phyloP scores from a whole-genome alignment of 2,329 filamentous ascomycete genomes.

The Aspergillus costaricaensis region DNA sequence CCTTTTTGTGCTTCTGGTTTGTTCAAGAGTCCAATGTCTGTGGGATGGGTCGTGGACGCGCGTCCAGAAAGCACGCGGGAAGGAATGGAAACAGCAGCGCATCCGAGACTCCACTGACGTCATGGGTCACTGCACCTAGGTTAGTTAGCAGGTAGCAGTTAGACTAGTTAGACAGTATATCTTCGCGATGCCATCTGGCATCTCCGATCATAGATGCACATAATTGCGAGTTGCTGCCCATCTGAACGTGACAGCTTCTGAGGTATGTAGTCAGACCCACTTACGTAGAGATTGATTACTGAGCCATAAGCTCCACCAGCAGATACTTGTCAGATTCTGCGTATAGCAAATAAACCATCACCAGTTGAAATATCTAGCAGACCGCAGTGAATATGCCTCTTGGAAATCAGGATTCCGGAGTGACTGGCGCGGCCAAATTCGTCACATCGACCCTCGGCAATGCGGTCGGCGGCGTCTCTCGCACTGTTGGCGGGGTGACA shows the following conservation, averaged over 20 bases:
- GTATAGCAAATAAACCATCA: background rate
- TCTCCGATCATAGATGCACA: background rate
- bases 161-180: too few relatives aligned
- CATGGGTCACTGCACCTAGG: background rate
- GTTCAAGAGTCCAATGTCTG: background rate
- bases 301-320: background rate
- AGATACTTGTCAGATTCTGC: background rate
- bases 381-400: constrained; percentile 7
- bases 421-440: constrained; percentile 56
- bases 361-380: background rate
- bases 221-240: background rate
- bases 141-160: background rate
- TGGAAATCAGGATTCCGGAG: constrained; percentile 39
- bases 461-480: constrained; percentile 55
- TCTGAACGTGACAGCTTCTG: background rate
- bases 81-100: background rate
- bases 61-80: background rate
- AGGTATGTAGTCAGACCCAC: background rate
- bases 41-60: background rate
- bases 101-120: background rate
- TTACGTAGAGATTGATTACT: background rate
- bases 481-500: constrained; percentile 56
- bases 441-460: constrained; percentile 60
- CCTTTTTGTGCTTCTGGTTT: too few relatives aligned
- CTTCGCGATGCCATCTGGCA: too few relatives aligned